Conservation (phyloP, 2,329 filamentous ascomycete species). For the Epichloe hybrida region DNA sequence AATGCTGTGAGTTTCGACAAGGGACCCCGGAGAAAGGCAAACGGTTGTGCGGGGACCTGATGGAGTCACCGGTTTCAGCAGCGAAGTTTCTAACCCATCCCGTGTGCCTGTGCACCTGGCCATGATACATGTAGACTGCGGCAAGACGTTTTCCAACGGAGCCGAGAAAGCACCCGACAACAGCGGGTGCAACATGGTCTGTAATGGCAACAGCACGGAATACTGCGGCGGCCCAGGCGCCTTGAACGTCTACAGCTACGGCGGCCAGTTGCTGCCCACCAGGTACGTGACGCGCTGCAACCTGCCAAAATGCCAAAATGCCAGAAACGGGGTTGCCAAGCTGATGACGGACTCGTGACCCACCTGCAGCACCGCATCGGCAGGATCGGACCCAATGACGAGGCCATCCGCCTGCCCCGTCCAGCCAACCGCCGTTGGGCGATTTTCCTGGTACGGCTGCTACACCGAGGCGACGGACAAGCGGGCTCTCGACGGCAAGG, state of each 20-base stretch:
- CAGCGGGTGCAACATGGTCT: conserved; percentile 27
- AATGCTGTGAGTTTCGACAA: conserved; percentile 28
- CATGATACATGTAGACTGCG: conserved; percentile 30
- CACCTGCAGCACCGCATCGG: neutral
- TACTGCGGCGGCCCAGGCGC: conserved; percentile 26
- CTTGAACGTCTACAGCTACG: conserved; percentile 26
- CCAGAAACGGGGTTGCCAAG: too few relatives aligned
- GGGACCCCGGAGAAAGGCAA: neutral
- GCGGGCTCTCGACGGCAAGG: conserved; percentile 18
- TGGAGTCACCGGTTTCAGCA: too few relatives aligned
- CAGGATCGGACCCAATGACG: neutral
- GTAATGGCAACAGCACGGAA: conserved; percentile 28
- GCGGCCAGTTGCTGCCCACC: conserved; percentile 1
- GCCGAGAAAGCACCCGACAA: conserved; percentile 17
- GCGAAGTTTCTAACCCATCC: neutral
- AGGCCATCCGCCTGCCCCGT: conserved; percentile 10
- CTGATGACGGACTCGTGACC: too few relatives aligned
- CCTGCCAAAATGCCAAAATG: too few relatives aligned
- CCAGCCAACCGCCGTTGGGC: conserved; percentile 17
- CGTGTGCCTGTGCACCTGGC: neutral
- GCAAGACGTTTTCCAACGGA: conserved; percentile 25
- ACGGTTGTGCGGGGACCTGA: too few relatives aligned
- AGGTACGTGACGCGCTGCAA: conserved; percentile 5
- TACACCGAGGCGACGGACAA: conserved; percentile 20
- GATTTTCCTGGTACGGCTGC: conserved; percentile 23